phyloP scores from a whole-genome alignment of 805 yeast genomes.

The Schizosaccharomyces lindneri region DNA sequence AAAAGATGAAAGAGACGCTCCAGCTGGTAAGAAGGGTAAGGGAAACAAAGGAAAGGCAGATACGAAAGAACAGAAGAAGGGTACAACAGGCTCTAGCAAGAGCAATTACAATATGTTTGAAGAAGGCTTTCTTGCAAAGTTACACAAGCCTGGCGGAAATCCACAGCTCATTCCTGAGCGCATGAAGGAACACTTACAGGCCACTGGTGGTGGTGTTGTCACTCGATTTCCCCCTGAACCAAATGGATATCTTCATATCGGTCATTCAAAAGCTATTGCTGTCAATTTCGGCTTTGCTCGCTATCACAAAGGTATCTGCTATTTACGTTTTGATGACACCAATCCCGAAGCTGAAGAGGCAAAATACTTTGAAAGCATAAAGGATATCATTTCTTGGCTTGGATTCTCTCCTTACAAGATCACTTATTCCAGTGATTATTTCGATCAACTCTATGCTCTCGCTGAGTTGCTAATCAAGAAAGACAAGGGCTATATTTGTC shows the following conservation, averaged over 20 bases:
- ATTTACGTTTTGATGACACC: slow-evolving; percentile 86
- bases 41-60: slow-evolving; percentile 18
- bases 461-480: slow-evolving; percentile 57
- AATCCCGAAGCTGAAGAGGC: slow-evolving; percentile 98
- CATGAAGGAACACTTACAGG: slow-evolving; percentile 52
- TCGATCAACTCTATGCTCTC: slow-evolving; percentile 62
- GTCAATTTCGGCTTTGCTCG: slow-evolving; percentile 95
- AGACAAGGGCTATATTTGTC: slow-evolving; percentile 75
- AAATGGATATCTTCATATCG: slow-evolving; percentile 89
- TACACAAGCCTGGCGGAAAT: slow-evolving; percentile 88
- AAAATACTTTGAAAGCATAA: slow-evolving; percentile 59
- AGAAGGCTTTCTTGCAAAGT: slow-evolving; percentile 86
- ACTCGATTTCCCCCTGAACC: slow-evolving; percentile 99
- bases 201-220: slow-evolving; percentile 58
- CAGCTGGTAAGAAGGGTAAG: slow-evolving; percentile 16
- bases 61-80: slow-evolving; percentile 15
- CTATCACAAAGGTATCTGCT: slow-evolving; percentile 64
- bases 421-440: slow-evolving; percentile 89
- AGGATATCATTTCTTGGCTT: slow-evolving; percentile 71
- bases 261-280: slow-evolving; percentile 93
- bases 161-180: slow-evolving; percentile 74
- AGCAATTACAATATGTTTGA: slow-evolving; percentile 35
- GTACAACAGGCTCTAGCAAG: slow-evolving; percentile 7
- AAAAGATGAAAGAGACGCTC: slow-evolving; percentile 71
- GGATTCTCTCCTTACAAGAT: slow-evolving; percentile 86